phyloP scores from a whole-genome alignment of 2,329 filamentous ascomycete genomes.

The Paracamarosporium sp. region DNA sequence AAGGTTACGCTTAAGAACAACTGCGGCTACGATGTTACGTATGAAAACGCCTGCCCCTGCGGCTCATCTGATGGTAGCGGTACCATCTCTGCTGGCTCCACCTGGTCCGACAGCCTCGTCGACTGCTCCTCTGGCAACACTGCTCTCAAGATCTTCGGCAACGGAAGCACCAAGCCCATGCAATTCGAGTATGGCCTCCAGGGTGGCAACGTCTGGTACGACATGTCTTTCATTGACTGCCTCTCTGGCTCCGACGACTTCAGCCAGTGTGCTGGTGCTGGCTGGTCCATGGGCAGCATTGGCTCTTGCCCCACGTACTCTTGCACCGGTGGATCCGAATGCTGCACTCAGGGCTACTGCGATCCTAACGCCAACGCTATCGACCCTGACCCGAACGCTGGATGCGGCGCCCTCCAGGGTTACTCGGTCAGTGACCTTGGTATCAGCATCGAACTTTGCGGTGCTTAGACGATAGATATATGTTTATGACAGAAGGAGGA shows the following conservation, averaged over 20 bases:
- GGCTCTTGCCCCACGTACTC: conserved; percentile 1
- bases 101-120: conserved; percentile 8
- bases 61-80: background rate
- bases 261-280: conserved; percentile 6
- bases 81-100: conserved; percentile 4
- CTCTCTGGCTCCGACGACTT: conserved; percentile 14
- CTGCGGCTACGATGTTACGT: conserved; percentile 11
- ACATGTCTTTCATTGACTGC: conserved; percentile 17
- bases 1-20: conserved; percentile 9
- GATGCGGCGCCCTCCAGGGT: conserved; percentile 10
- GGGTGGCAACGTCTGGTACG: conserved; percentile 11
- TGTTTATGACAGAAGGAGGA: background rate
- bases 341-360: conserved; percentile 12
- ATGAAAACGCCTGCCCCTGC: background rate
- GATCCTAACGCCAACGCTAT: conserved; percentile 6
- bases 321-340: conserved; percentile 6
- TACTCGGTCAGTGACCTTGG: conserved; percentile 3
- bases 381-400: background rate
- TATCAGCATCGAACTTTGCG: conserved; percentile 11
- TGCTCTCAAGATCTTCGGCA: conserved; percentile 9
- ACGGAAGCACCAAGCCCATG: conserved; percentile 9
- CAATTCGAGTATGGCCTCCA: conserved; percentile 15
- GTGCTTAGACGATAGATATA: conserved; percentile 2
- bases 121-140: conserved; percentile 14
- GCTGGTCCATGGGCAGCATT: conserved; percentile 11